Base-by-base conservation (phyloP, 2,329 filamentous ascomycete genomes). In the Alternaria consortialis region DNA sequence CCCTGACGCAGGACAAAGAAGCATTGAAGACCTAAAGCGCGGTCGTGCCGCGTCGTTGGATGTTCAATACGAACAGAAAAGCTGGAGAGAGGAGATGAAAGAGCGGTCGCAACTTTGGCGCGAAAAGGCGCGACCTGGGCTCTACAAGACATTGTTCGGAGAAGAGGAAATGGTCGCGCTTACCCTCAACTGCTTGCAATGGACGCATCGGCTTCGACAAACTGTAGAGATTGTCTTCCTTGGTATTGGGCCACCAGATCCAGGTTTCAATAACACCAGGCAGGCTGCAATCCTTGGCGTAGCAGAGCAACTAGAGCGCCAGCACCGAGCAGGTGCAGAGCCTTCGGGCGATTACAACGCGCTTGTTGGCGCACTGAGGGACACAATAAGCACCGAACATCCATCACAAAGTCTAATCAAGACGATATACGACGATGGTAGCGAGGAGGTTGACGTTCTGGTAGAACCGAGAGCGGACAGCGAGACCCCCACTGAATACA, bases 391-490 rank as follows among this genome's bases (percentile, higher is more conserved):
- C 32, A 56, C 9, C 17, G 36, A 43, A 7, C 36, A 51, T n/a
- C 27, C 47, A n/a, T 25, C 31, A 2, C 47, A 53, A 3, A 17
- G 56, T 7, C 47, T 67, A 7, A 48, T 58, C 34, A 65, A 67
- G 40, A 65, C 58, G 2, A 54, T 67, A 20, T 67, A 67, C 27
- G 53, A 64, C 13, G 51, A 60, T 27, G 60, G 60, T 11, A 25
- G 31, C 11, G 63, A 64, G 4, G 58, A 56, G 15, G 27, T 64
- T 12, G 63, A 66, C 20, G 65, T 68, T 32, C 31, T 68, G 27
- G 88, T 97, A 32, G 81, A 84, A 11, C 82, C 97, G 59, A 90
- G 91, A 76, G 90, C 93, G 1, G 97, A 97, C 75, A 85, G 88
- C 20, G 63, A 65, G 23, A 58, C 60, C 5, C 60, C 63, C 7